Conservation (phyloP, 2,329 filamentous ascomycete genomes). For the Scedosporium dehoogii region DNA sequence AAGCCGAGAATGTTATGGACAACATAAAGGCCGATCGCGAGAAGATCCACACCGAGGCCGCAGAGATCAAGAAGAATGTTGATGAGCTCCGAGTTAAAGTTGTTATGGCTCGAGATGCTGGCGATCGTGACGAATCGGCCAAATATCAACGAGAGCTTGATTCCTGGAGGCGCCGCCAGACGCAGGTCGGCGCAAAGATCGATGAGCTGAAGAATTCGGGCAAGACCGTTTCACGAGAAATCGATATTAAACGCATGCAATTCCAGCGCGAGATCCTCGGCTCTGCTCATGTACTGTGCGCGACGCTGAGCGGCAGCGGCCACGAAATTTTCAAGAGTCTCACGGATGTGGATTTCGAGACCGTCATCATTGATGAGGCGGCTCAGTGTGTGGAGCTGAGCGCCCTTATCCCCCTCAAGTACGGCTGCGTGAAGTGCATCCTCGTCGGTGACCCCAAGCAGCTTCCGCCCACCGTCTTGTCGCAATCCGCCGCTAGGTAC, state of each 20-base stretch:
- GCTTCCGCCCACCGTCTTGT: conserved; percentile 88
- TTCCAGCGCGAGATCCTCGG: conserved; percentile 89
- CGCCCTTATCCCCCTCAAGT: conserved; percentile 92
- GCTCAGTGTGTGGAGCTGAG: conserved; percentile 97
- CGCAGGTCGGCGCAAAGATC: conserved; percentile 65
- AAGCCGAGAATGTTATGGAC: conserved; percentile 47
- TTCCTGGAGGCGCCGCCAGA: conserved; percentile 65
- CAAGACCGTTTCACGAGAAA: conserved; percentile 70
- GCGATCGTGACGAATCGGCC: conserved; percentile 35
- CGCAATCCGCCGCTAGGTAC: conserved; percentile 81
- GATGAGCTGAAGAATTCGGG: conserved; percentile 81
- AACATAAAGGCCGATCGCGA: conserved; percentile 47
- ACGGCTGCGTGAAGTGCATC: conserved; percentile 93
- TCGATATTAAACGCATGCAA: conserved; percentile 72
- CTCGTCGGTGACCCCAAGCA: conserved; percentile 97
- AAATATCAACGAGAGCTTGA: conserved; percentile 69
- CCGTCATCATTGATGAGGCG: conserved; percentile 95
- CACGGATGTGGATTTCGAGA: conserved; percentile 93
- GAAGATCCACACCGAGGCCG: conserved; percentile 52
- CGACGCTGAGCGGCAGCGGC: conserved; percentile 87
- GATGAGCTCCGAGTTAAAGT: conserved; percentile 61
- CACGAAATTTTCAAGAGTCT: conserved; percentile 96
- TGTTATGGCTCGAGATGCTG: conserved; percentile 52
- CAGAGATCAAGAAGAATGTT: conserved; percentile 66
- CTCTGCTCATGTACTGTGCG: conserved; percentile 84